Evolutionary conservation across 257 asterid species (phyloP).

Genomic region (Ilex asprella): DNA sequence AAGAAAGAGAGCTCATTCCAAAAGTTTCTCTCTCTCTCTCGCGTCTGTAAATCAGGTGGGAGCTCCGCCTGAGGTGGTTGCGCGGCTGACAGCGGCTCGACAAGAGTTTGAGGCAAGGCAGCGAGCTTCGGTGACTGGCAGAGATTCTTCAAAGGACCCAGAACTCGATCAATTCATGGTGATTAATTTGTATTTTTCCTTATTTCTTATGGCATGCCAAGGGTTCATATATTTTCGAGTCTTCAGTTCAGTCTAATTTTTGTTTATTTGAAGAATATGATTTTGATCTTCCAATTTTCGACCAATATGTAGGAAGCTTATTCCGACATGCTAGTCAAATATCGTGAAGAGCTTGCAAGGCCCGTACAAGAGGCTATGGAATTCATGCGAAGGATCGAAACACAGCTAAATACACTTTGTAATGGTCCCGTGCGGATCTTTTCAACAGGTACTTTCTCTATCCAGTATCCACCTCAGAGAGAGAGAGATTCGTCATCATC

Average conservation of each 20-base stretch:
- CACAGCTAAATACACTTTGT: neutral
- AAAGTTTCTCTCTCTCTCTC: too few species aligned
- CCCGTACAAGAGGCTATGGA: neutral
- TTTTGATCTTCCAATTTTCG: too few species aligned
- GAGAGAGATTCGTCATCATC: neutral
- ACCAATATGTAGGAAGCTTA: neutral
- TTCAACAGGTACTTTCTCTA: neutral
- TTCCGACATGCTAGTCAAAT: neutral
- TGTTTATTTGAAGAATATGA: neutral
- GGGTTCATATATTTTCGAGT: too few species aligned
- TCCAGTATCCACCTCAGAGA: neutral
- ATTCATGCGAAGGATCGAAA: neutral
- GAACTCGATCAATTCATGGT: neutral
- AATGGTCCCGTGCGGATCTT: neutral
- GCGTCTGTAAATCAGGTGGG: neutral
- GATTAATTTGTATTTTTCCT: too few species aligned
- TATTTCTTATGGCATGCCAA: neutral
- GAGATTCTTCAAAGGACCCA: neutral
- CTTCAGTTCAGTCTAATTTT: too few species aligned
- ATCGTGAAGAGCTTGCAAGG: neutral
- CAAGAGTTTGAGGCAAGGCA: neutral
- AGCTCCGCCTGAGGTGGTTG: neutral
- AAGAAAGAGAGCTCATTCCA: neutral
- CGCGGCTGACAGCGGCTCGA: neutral
- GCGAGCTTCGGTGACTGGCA: neutral